Base-by-base conservation (phyloP, 192 early-diverging fungal genomes). In the Globomyces pollinis-pini region DNA sequence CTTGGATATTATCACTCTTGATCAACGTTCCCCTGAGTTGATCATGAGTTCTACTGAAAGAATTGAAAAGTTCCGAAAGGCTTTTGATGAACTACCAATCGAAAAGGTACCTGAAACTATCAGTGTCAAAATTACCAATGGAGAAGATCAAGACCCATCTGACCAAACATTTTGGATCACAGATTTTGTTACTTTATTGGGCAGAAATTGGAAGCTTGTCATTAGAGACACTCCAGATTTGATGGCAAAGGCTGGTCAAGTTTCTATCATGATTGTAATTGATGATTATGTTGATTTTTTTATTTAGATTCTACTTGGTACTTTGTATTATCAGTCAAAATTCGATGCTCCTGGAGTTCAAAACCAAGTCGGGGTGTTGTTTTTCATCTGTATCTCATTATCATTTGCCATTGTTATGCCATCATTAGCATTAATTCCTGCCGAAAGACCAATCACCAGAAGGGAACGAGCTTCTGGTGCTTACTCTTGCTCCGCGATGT, bases 381-480 rank as follows among this genome's bases (percentile, higher is more conserved):
- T 86, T 64, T 86, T 86, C 58, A 70, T 86, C n/a, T 63, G 67
- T 61, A 76, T 65, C 57, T 65, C 65, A 29, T 66, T 69, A n/a
- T 75, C 76, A 0, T 81, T 84, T 69, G 73, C 73, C 1, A 64
- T 74, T 24, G 65, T 86, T 33, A 74, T 81, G 72, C 84, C 84
- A 3, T 59, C 58, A 8, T 51, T 74, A 58, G 68, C 69, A 21
- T 64, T 66, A 15, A 69, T 72, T 21, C 68, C 69, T 38, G 49
- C 67, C 35, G 73, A 86, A 57, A 71, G 74, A 7, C 65, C 65
- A 41, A 79, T 86, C 38, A 72, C 83, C 70, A 41, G 73, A 12
- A 77, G 84, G 1, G 87, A 89, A 72, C 70, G 86, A 1, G 75
- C 80, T 15, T 61, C 73, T 20, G 79, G 81, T 1, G 71, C 78